phyloP scores from a whole-genome alignment of 352 stramenopile genomes.

The Globisporangium acanthophoron region DNA sequence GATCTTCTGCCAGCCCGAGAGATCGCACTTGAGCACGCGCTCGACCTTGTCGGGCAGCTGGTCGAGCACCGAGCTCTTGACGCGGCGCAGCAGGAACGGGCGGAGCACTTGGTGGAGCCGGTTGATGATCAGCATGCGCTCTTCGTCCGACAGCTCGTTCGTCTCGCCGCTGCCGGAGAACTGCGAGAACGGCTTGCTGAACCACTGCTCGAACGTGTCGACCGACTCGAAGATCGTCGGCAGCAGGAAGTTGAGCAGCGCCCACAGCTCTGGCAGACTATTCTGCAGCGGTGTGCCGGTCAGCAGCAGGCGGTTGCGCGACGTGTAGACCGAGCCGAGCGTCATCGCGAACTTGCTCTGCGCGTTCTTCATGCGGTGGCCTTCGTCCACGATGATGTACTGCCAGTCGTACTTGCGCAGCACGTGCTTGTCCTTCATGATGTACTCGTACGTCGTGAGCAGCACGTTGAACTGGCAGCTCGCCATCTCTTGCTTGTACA shows the following conservation, averaged over 20 bases:
- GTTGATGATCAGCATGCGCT: constrained; percentile 89
- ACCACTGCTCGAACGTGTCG: constrained; percentile 89
- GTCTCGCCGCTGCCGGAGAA: constrained; percentile 72
- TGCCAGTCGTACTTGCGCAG: constrained; percentile 89
- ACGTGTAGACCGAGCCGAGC: constrained; percentile 77
- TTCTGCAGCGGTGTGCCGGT: constrained; percentile 99
- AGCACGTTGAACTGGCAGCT: constrained; percentile 90
- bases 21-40: constrained; percentile 80
- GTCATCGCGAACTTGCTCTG: constrained; percentile 90
- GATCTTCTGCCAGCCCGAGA: constrained; percentile 87
- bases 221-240: constrained; percentile 90
- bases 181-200: constrained; percentile 83
- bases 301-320: constrained; percentile 91
- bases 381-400: constrained; percentile 94
- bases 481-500: constrained; percentile 77
- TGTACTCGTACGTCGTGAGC: constrained; percentile 94
- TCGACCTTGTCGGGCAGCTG: constrained; percentile 87
- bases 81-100: constrained; percentile 77
- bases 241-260: constrained; percentile 90
- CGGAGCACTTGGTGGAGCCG: constrained; percentile 80
- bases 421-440: constrained; percentile 88
- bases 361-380: constrained; percentile 91
- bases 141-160: constrained; percentile 83
- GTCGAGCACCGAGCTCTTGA: constrained; percentile 85
- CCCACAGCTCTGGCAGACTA: constrained; percentile 92